phyloP scores from a whole-genome alignment of 345 rosid genomes.

The Reutealis trisperma region DNA sequence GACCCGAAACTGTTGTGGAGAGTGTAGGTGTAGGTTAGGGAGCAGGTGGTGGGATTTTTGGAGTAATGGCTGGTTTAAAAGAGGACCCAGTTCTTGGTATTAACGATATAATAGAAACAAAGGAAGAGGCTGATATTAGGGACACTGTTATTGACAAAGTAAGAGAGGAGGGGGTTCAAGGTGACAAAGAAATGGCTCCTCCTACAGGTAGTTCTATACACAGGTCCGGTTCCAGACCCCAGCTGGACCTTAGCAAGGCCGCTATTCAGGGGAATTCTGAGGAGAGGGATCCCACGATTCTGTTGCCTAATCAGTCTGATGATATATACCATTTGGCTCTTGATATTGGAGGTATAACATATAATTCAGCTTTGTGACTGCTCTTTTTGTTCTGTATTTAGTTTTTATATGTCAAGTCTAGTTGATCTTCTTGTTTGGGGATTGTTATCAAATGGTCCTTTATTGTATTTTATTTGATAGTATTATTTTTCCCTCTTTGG shows the following conservation, averaged over 20 bases:
- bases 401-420: neutral
- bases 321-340: conserved; percentile 94
- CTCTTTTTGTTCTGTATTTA: neutral
- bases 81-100: conserved; percentile 49
- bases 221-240: conserved; percentile 94
- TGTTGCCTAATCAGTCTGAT: conserved; percentile 97
- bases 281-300: conserved; percentile 89
- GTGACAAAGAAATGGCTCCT: conserved; percentile 73
- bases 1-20: conserved; percentile 27
- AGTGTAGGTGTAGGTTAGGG: conserved; percentile 30
- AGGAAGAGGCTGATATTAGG: conserved; percentile 28
- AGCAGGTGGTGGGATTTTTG: conserved; percentile 22
- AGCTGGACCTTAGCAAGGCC: conserved; percentile 94
- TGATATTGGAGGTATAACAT: conserved; percentile 87
- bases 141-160: conserved; percentile 25
- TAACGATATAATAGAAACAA: conserved; percentile 24
- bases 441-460: neutral
- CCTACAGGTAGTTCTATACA: conserved; percentile 60
- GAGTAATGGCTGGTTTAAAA: conserved; percentile 43
- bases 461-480: neutral
- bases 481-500: neutral
- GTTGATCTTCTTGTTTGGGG: neutral
- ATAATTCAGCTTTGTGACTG: neutral
- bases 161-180: conserved; percentile 35
- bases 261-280: conserved; percentile 92